phyloP scores from a whole-genome alignment of 2,329 filamentous ascomycete genomes.

The Thermoascus crustaceus region DNA sequence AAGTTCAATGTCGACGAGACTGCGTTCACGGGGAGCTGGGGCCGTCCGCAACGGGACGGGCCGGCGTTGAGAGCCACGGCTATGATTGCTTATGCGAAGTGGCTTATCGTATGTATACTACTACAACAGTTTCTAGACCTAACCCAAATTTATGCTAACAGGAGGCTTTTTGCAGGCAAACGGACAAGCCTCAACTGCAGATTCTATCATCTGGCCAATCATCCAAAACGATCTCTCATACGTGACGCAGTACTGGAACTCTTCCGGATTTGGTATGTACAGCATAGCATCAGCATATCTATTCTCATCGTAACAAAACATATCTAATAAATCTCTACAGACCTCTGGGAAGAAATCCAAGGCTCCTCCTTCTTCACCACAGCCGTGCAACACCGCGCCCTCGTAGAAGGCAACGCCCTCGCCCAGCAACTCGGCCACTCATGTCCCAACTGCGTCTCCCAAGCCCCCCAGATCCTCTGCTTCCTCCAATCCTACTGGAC shows the following conservation, averaged over 20 bases:
- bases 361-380: constrained; percentile 73
- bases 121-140: not conserved
- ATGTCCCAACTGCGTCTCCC: constrained; percentile 52
- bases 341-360: constrained; percentile 72
- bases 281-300: too few relatives aligned
- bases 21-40: constrained; percentile 61
- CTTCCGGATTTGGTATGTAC: constrained; percentile 45
- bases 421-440: constrained; percentile 56
- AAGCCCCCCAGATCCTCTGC: constrained; percentile 64
- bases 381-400: constrained; percentile 57
- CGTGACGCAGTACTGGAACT: constrained; percentile 62
- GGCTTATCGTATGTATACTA: constrained; percentile 46
- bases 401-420: constrained; percentile 52
- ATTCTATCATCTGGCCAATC: constrained; percentile 59
- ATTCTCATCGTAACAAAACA: too few relatives aligned
- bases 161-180: constrained; percentile 33
- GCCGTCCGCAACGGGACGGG: constrained; percentile 58
- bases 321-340: constrained; percentile 5
- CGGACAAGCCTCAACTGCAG: constrained; percentile 44
- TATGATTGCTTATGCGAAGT: constrained; percentile 46
- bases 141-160: not conserved
- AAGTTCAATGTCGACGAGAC: constrained; percentile 60
- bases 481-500: constrained; percentile 70
- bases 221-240: constrained; percentile 68
- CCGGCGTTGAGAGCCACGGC: constrained; percentile 26